Base-by-base conservation (phyloP, 2,329 filamentous ascomycete genomes). In the Botrytis fabae region DNA sequence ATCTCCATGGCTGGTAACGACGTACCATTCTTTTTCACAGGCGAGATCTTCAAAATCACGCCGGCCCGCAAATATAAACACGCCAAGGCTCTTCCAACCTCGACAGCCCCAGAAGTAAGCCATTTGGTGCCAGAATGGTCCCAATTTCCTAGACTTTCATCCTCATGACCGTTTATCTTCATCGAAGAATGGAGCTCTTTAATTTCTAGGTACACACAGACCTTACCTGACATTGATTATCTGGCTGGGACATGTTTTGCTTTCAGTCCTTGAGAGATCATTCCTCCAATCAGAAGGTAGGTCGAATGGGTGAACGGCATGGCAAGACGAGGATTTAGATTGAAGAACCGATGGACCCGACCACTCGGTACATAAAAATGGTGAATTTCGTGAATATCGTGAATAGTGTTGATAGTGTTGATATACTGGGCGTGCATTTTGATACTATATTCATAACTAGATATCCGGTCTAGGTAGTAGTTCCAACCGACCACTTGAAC, bases 121-220 rank as follows among this genome's bases (percentile, higher is more conserved):
- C 61, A 42, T 63, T 63, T 63, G 61, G 22, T 63, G 40, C 61
- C 61, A 32, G 40, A 63, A 63, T 44, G 61, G 61, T 22, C 38
- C 38, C 44, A 64, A 64, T 42, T 64, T 64, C 61, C 38, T 42
- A 28, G 38, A 32, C 18, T 64, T 46, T 14, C n/a, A 64, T 32
- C 62, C 40, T 64, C 62, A 64, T 64, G 40, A 64, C 40, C 62
- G 40, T 64, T 64, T 28, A 64, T 32, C 40, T n/a, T 64, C 62
- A 64, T 20, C 38, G 61, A 40, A 63, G 38, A 42, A 63, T 5
- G 61, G 38, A 40, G 40, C 61, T 40, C 16, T 20, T 63, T 63
- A 63, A 42, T 63, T 22, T 44, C 38, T 63, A 25, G 25, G 25
- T 40, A 40, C 59, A 61, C 59, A 61, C 59, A 38, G 59, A 38